Evolutionary conservation across 1,139 yeast genomes (phyloP).

Genomic region (Debaryomyces fabryi): DNA sequence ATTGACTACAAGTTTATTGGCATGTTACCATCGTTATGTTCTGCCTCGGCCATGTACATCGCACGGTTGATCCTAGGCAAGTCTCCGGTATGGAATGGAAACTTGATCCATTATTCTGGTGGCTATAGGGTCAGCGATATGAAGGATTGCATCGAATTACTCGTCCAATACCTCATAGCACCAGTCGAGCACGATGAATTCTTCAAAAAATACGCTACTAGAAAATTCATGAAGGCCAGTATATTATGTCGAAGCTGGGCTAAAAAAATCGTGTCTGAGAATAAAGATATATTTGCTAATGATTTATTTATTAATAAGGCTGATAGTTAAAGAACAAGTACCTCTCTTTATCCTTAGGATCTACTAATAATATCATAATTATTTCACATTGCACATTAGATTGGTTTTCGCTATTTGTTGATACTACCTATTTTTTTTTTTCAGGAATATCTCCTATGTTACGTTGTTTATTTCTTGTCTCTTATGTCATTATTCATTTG

Average conservation of each 20-base stretch:
- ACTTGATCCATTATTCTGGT: constrained; percentile 85
- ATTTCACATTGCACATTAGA: constrained; percentile 6
- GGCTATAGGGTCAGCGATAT: constrained; percentile 81
- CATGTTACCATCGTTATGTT: constrained; percentile 76
- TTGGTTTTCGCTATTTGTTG: constrained; percentile 5
- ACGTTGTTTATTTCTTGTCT: constrained; percentile 6
- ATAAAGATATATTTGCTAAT: constrained; percentile 28
- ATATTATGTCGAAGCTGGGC: constrained; percentile 92
- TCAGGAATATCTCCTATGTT: neutral
- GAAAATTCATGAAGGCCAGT: constrained; percentile 90
- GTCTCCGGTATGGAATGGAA: constrained; percentile 76
- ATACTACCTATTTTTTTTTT: neutral
- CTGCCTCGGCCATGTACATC: constrained; percentile 91
- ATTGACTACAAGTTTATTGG: constrained; percentile 84
- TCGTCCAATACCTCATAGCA: constrained; percentile 74
- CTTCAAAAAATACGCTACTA: constrained; percentile 89
- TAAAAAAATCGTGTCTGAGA: constrained; percentile 53
- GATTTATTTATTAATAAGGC: constrained; percentile 5
- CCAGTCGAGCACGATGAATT: constrained; percentile 94
- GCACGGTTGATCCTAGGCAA: constrained; percentile 79
- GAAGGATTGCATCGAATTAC: constrained; percentile 69
- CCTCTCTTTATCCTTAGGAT: neutral
- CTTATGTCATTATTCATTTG: constrained; percentile 4
- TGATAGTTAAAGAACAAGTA: neutral
- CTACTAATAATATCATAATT: neutral